Percentiles rank a stretch among this genome's conserved stretches.
Conservation (phyloP, 176 grass and related monocot genomes). For the Triticum monococcum region DNA sequence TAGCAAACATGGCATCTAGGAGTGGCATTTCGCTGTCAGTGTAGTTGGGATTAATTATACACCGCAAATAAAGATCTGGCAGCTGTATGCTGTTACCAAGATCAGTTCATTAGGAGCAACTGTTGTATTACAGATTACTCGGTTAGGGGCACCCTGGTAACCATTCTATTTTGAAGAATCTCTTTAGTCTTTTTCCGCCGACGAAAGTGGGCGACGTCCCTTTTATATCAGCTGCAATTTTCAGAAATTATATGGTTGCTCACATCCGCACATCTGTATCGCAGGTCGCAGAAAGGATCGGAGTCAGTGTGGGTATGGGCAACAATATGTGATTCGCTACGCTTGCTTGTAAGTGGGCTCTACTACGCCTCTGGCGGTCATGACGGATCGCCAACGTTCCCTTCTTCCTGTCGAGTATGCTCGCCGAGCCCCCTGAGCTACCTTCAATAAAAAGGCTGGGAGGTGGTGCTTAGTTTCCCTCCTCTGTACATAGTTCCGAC, state of each 20-base stretch:
- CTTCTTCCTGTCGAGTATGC: conserved; percentile 1
- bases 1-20: neutral
- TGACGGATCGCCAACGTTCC: neutral
- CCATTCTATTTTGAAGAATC: neutral
- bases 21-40: neutral
- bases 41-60: neutral
- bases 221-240: neutral
- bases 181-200: neutral
- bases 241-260: neutral
- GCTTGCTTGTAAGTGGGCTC: neutral
- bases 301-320: conserved; percentile 28
- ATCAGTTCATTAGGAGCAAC: neutral
- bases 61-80: neutral
- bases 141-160: neutral
- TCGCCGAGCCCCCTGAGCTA: neutral
- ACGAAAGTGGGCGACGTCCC: neutral
- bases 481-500: conserved; percentile 28
- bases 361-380: neutral
- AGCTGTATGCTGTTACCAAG: neutral
- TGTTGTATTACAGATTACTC: neutral
- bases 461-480: neutral
- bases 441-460: conserved; percentile 7
- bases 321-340: neutral
- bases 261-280: neutral
- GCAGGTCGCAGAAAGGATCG: conserved; percentile 57